Percentiles rank a stretch among this genome's conserved stretches.
phyloP scores from a whole-genome alignment of 306 rosid genomes.

The Heteromeles arbutifolia region DNA sequence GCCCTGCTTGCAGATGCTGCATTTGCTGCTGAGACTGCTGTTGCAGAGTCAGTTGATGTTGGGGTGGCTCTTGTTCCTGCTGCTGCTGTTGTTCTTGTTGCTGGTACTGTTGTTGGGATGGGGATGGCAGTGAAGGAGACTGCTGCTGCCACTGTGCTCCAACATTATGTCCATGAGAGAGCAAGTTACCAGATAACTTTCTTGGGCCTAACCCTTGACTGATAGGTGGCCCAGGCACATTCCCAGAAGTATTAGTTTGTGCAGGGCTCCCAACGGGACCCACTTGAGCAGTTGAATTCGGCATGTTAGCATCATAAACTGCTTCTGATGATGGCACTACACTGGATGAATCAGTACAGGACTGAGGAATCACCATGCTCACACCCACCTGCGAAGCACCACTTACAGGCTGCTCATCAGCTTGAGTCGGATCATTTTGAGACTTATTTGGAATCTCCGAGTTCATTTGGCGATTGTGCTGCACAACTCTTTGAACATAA shows the following conservation, averaged over 20 bases:
- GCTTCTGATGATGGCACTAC: slow-evolving; percentile 51
- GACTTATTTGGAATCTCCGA: slow-evolving; percentile 49
- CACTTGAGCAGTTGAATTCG: slow-evolving; percentile 39
- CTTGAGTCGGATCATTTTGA: slow-evolving; percentile 52
- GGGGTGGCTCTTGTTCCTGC: slow-evolving; percentile 47
- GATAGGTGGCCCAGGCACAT: slow-evolving; percentile 40
- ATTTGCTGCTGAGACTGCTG: slow-evolving; percentile 62
- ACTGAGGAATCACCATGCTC: slow-evolving; percentile 42
- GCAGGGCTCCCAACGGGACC: slow-evolving; percentile 52
- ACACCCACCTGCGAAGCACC: slow-evolving; percentile 42
- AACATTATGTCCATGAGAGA: slow-evolving; percentile 63
- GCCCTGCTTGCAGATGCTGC: slow-evolving; percentile 58
- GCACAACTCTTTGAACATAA: slow-evolving; percentile 55
- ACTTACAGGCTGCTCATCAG: slow-evolving; percentile 55
- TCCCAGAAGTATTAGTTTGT: slow-evolving; percentile 48
- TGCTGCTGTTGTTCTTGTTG: slow-evolving; percentile 37
- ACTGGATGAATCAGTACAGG: slow-evolving; percentile 43
- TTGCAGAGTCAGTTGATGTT: slow-evolving; percentile 34
- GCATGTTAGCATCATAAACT: slow-evolving; percentile 41
- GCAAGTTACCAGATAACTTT: slow-evolving; percentile 51
- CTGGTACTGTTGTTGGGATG: slow-evolving; percentile 53
- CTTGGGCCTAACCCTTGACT: slow-evolving; percentile 60
- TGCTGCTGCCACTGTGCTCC: slow-evolving; percentile 70
- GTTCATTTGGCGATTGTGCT: slow-evolving; percentile 51
- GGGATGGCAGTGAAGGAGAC: slow-evolving; percentile 40